phyloP scores from a whole-genome alignment of 2,329 filamentous ascomycete species.

The Lachnellula subtilissima region DNA sequence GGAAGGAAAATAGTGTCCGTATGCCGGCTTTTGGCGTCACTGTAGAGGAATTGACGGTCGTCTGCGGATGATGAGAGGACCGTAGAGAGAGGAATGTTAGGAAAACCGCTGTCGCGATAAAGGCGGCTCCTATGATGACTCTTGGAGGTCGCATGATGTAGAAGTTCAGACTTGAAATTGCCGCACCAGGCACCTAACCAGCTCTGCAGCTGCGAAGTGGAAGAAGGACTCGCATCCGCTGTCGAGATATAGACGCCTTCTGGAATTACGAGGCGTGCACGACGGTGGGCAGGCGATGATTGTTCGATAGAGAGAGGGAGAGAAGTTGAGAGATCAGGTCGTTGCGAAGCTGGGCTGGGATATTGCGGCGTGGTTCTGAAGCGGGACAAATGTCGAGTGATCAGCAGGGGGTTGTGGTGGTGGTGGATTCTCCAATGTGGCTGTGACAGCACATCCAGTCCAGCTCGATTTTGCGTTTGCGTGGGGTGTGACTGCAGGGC shows the following conservation, averaged over 20 bases:
- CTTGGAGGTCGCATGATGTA: conserved; percentile 32
- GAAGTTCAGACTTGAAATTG: conserved; percentile 9
- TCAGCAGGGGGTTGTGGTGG: no score
- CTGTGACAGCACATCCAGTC: no score
- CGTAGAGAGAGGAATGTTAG: conserved; percentile 29
- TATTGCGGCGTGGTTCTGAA: no score
- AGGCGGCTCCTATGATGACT: conserved; percentile 29
- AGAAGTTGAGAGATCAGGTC: no score
- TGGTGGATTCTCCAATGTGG: no score
- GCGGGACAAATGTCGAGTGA: no score
- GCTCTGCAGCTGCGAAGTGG: conserved; percentile 23
- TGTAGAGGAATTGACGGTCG: conserved; percentile 15
- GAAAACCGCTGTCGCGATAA: conserved; percentile 28
- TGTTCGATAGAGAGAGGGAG: no score
- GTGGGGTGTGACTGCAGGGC: no score
- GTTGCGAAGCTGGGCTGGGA: no score
- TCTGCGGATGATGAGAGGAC: conserved; percentile 23
- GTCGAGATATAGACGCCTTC: neutral
- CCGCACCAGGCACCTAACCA: conserved; percentile 22
- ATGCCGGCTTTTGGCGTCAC: conserved; percentile 37
- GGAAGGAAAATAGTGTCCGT: conserved; percentile 62
- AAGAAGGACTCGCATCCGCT: conserved; percentile 21
- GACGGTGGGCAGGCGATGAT: no score
- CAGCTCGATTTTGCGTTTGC: no score
- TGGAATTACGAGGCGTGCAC: neutral